Percentiles rank a stretch among this genome's conserved stretches.
Evolutionary conservation across 805 yeast species (phyloP).

Genomic region (Candida oleophila): DNA sequence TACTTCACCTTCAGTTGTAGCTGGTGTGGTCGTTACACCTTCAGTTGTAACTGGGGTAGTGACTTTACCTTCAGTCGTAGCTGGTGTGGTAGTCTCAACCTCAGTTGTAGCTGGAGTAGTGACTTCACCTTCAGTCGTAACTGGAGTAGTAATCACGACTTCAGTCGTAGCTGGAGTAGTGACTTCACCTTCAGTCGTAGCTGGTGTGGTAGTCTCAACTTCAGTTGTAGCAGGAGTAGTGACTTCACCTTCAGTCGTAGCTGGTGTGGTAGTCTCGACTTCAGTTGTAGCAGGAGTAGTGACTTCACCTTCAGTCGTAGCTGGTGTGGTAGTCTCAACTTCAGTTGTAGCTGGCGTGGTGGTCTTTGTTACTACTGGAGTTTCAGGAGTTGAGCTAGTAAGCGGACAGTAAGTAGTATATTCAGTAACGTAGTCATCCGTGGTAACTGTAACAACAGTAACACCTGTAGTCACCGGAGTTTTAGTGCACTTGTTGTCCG

Average conservation of each 20-base stretch:
- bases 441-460: conserved; percentile 5
- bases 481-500: conserved; percentile 9
- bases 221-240: conserved; percentile 9
- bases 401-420: too few species aligned
- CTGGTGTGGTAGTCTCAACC: too few species aligned
- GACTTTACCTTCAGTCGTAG: too few species aligned
- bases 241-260: conserved; percentile 9
- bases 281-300: conserved; percentile 5
- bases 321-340: conserved; percentile 3
- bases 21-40: too few species aligned
- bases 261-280: conserved; percentile 3
- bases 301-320: conserved; percentile 9
- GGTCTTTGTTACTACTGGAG: background rate
- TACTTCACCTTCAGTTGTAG: too few species aligned
- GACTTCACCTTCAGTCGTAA: too few species aligned
- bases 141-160: too few species aligned
- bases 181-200: too few species aligned
- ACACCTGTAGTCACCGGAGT: conserved; percentile 6
- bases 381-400: conserved; percentile 6
- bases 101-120: too few species aligned
- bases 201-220: too few species aligned
- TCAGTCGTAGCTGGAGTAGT: conserved; percentile 8
- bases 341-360: conserved; percentile 5
- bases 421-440: conserved; percentile 8
- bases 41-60: too few species aligned